A percentile compares a stretch with the other conserved stretches of the same genome.
phyloP scores from a whole-genome alignment of 306 rosid genomes.

The Castanea sativa region DNA sequence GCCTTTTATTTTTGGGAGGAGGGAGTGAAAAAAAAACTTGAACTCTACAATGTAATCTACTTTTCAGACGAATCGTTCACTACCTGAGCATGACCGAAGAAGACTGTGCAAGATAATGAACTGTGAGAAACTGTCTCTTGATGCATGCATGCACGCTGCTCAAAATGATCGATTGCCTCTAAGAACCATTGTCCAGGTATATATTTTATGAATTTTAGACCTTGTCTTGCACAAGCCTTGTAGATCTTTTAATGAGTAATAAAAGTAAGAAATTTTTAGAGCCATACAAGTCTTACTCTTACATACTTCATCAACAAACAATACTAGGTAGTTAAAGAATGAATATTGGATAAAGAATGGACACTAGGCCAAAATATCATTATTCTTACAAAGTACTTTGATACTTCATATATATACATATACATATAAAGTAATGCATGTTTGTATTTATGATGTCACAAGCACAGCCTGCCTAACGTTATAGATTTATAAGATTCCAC shows the following conservation, averaged over 20 bases:
- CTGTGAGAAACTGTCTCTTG: constrained; percentile 86
- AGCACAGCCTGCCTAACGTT: neutral
- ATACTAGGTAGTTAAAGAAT: neutral
- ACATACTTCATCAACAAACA: neutral
- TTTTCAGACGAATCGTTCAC: constrained; percentile 70
- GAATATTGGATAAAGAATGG: neutral
- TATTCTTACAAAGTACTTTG: neutral
- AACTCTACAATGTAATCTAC: constrained; percentile 15
- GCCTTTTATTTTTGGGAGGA: neutral
- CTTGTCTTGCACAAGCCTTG: neutral
- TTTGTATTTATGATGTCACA: neutral
- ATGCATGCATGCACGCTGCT: constrained; percentile 89
- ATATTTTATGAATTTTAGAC: constrained; percentile 15
- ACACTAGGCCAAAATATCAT: neutral
- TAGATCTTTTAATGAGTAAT: neutral
- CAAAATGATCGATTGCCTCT: constrained; percentile 94
- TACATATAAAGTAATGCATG: neutral
- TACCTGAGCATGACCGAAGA: constrained; percentile 75
- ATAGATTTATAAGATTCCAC: neutral
- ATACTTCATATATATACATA: neutral
- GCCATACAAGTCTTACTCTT: neutral
- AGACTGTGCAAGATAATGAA: constrained; percentile 89
- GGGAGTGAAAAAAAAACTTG: constrained; percentile 17
- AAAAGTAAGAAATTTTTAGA: neutral
- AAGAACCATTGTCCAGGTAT: constrained; percentile 83